phyloP scores from a whole-genome alignment of 2,329 filamentous ascomycete species.

The Aspergillus ruber region DNA sequence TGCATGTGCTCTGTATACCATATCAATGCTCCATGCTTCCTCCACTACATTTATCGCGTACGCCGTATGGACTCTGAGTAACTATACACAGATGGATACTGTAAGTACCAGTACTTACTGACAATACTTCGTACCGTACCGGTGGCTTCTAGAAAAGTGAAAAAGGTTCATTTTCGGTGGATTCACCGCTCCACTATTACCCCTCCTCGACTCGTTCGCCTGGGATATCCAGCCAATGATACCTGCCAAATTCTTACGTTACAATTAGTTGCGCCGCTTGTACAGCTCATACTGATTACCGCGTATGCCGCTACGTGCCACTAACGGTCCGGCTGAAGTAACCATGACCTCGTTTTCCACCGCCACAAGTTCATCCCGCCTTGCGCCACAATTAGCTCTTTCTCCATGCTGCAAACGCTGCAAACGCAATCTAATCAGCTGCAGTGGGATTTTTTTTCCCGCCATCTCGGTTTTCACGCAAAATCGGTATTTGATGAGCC shows the following conservation, averaged over 20 bases:
- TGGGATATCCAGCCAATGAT: not conserved
- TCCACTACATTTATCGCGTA: too few species aligned
- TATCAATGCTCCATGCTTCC: too few species aligned
- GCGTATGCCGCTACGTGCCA: conserved; percentile 4
- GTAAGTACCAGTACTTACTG: too few species aligned
- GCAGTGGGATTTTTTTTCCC: conserved; percentile 8
- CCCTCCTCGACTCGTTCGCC: not conserved
- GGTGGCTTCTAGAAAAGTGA: conserved; percentile 11
- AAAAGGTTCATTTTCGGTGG: conserved; percentile 8
- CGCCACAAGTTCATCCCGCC: not conserved
- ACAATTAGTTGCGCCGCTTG: not conserved
- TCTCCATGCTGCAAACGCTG: conserved; percentile 11
- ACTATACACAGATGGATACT: too few species aligned
- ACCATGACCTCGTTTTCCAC: not conserved
- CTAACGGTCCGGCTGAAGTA: not conserved
- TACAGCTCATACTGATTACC: conserved; percentile 1
- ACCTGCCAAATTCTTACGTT: not conserved
- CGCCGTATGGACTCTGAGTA: too few species aligned
- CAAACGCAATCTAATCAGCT: conserved; percentile 14
- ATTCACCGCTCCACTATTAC: not conserved
- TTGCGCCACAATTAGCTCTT: conserved; percentile 2
- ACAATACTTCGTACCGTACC: too few species aligned
- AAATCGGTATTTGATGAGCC: not conserved
- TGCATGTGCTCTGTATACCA: too few species aligned
- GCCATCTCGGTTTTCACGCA: not conserved